Evolutionary conservation across 768 basidiomycete genomes (phyloP).

Genomic region (Termitomyces sp.): DNA sequence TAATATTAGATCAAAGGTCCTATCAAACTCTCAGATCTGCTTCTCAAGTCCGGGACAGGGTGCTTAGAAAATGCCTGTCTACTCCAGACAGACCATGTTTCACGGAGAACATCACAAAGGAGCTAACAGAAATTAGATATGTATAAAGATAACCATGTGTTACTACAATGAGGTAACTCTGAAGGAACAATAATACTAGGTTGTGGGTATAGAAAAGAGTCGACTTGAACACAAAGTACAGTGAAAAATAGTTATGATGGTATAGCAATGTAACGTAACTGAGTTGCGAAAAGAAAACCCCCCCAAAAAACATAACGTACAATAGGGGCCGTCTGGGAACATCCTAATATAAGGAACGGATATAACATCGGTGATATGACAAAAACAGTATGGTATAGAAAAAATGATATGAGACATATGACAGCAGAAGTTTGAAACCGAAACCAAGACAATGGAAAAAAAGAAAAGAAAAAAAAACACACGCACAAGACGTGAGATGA

Average conservation of each 20-base stretch:
- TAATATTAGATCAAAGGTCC: conserved; percentile 2
- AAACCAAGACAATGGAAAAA: conserved; percentile 1
- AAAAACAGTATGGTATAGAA: conserved; percentile 13
- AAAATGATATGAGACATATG: conserved; percentile 5
- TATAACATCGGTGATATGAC: conserved; percentile 6
- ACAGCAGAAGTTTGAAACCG: conserved; percentile 3
- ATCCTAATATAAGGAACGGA: conserved; percentile 14
- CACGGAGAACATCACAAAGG: conserved; percentile 6
- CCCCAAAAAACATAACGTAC: conserved; percentile 6
- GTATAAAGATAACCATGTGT: conserved; percentile 7
- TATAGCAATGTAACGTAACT: conserved; percentile 3
- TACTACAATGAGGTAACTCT: background rate
- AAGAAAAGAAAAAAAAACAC: background rate
- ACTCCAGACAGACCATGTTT: conserved; percentile 7
- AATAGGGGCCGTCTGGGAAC: background rate
- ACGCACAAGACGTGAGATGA: conserved; percentile 3
- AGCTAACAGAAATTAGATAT: background rate
- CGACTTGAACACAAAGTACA: conserved; percentile 9
- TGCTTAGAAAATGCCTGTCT: conserved; percentile 5
- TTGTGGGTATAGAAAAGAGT: conserved; percentile 4
- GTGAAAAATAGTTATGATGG: conserved; percentile 6
- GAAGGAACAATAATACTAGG: conserved; percentile 1
- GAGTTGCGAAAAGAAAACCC: background rate
- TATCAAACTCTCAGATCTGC: conserved; percentile 10
- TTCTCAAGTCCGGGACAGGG: conserved; percentile 5